Base-by-base conservation (phyloP, 2,329 filamentous ascomycete species). In the Sclerotinia spermophila region DNA sequence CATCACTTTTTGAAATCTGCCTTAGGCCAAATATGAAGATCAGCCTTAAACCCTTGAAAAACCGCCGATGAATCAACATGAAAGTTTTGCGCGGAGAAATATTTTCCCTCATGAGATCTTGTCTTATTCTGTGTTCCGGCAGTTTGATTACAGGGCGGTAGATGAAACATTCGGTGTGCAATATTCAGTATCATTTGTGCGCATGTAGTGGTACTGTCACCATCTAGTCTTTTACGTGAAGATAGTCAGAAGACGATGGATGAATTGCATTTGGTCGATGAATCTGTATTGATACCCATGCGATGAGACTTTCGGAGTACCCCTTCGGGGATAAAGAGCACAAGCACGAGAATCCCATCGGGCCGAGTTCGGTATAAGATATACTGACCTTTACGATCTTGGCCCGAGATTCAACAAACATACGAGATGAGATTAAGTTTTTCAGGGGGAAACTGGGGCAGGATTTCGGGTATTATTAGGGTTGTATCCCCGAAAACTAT, bases 401-500 rank as follows among this genome's bases (percentile, higher is more conserved):
- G 56, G n/a, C 30, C 56, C 19, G n/a, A 55, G n/a, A 42, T 40
- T 51, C 62, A 30, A 65, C 24, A 48, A 60, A 42, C 33, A 30
- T 17, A 53, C 62, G 35, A 53, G 45, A 30, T 65, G 33, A 40
- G 61, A 65, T 51, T 53, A 35, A 40, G 35, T 40, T 69, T 64
- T 62, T 10, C 67, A 55, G 33, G 58, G 67, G 58, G 33, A 30
- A 62, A 51, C 35, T 69, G 67, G 67, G 35, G 35, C 53, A 27
- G 35, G 45, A 53, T 51, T 44, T 64, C 67, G 67, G 67, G 58
- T 24, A 42, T 62, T 69, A 64, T 64, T 55, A 64, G 38, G 58
- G 17, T 55, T 64, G 42, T 64, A 55, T 69, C 44, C 64, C 67
- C 45, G 56, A 55, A 62, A 51, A 42, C 33, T 53, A 33, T 27